Conservation (phyloP, 1,284 basidiomycete genomes). For the Melanopsichium pennsylvanicum region DNA sequence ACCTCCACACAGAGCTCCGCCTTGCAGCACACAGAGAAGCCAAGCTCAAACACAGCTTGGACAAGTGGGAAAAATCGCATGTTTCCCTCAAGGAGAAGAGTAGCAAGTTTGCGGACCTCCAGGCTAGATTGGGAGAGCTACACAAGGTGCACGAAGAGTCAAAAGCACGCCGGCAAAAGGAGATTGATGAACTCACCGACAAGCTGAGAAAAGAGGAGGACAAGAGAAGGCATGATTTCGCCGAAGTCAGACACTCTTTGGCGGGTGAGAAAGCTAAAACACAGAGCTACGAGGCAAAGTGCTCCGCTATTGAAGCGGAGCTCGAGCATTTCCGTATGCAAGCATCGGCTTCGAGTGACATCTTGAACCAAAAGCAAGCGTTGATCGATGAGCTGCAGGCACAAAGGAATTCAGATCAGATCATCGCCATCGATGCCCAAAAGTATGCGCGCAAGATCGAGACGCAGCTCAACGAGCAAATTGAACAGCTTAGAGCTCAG, state of each 20-base stretch:
- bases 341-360: conserved; percentile 11
- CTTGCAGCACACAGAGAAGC: conserved; percentile 42
- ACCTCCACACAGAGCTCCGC: conserved; percentile 42
- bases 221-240: conserved; percentile 12
- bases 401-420: conserved; percentile 30
- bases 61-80: conserved; percentile 41
- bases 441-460: conserved; percentile 36
- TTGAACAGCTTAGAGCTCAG: conserved; percentile 17
- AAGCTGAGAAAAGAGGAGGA: conserved; percentile 24
- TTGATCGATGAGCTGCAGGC: conserved; percentile 27
- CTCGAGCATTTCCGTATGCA: conserved; percentile 12
- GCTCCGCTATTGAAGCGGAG: conserved; percentile 1
- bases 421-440: conserved; percentile 35
- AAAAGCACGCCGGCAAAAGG: conserved; percentile 33
- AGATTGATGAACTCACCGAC: conserved; percentile 28
- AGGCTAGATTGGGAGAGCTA: conserved; percentile 33
- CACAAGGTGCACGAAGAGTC: conserved; percentile 41
- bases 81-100: conserved; percentile 40
- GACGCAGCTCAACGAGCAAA: conserved; percentile 17
- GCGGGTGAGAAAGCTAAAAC: conserved; percentile 13
- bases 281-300: conserved; percentile 6
- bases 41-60: conserved; percentile 35
- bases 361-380: conserved; percentile 12
- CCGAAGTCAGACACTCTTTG: conserved; percentile 8
- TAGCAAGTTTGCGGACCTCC: conserved; percentile 22